phyloP scores from a whole-genome alignment of 352 stramenopile species.

The Pythium phragmitis region DNA sequence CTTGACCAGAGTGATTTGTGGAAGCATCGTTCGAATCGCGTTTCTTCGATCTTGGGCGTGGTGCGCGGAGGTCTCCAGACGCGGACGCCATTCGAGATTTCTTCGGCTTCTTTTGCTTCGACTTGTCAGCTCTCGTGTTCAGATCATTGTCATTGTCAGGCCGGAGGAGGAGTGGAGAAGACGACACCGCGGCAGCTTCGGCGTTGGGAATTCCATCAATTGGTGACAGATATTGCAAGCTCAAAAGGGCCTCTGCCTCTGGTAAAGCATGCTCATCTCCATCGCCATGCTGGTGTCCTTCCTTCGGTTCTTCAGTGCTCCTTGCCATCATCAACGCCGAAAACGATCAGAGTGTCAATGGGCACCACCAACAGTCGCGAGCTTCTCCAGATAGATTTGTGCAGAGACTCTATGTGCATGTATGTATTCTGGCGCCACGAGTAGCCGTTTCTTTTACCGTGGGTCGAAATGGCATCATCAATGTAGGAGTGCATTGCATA shows the following conservation, averaged over 20 bases:
- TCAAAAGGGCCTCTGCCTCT: conserved; percentile 8
- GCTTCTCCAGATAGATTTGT: background rate
- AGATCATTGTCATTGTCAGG: conserved; percentile 4
- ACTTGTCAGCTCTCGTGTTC: background rate
- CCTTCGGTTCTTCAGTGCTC: background rate
- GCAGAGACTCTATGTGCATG: conserved; percentile 10
- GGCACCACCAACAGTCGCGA: conserved; percentile 2
- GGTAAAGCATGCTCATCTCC: background rate
- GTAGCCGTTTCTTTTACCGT: background rate
- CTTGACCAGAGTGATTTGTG: background rate
- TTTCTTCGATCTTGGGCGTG: background rate
- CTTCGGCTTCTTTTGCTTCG: conserved; percentile 8
- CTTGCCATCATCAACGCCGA: conserved; percentile 5
- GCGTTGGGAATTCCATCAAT: conserved; percentile 24
- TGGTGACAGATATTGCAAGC: background rate
- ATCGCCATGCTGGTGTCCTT: background rate
- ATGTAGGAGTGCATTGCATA: conserved; percentile 52
- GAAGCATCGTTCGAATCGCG: background rate
- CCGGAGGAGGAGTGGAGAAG: conserved; percentile 39
- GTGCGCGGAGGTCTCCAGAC: too few species aligned
- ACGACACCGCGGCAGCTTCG: conserved; percentile 28
- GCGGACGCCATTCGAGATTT: background rate
- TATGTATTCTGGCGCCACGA: conserved; percentile 14
- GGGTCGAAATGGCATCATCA: background rate
- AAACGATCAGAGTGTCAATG: background rate